Evolutionary conservation across 352 stramenopile species (phyloP).

Genomic region (Phytophthora pinifolia): DNA sequence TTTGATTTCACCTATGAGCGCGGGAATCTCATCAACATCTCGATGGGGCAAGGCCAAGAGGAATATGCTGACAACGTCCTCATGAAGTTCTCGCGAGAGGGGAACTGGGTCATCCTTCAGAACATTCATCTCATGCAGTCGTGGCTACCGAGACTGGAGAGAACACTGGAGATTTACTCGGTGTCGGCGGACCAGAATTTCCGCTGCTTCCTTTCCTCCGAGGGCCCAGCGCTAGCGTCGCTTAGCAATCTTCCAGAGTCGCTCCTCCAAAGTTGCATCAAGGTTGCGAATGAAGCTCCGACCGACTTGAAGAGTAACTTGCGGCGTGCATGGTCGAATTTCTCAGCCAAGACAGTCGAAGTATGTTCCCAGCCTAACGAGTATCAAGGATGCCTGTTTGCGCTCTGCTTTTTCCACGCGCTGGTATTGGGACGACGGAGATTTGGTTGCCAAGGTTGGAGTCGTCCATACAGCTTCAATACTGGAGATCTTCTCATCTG

Average conservation of each 20-base stretch:
- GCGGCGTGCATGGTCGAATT: slow-evolving; percentile 72
- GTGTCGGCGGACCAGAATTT: slow-evolving; percentile 91
- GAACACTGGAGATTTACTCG: slow-evolving; percentile 72
- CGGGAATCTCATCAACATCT: slow-evolving; percentile 80
- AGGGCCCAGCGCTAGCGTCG: slow-evolving; percentile 78
- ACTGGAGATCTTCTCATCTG: slow-evolving; percentile 95
- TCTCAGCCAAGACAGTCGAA: slow-evolving; percentile 80
- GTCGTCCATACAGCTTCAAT: slow-evolving; percentile 93
- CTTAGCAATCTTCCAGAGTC: slow-evolving; percentile 91
- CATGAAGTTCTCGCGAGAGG: slow-evolving; percentile 65
- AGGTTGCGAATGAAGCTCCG: slow-evolving; percentile 82
- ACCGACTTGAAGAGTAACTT: slow-evolving; percentile 85
- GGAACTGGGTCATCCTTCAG: slow-evolving; percentile 90
- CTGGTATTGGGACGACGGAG: slow-evolving; percentile 88
- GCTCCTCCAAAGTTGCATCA: slow-evolving; percentile 86
- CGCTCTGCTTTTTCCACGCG: slow-evolving; percentile 94
- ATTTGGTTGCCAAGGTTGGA: slow-evolving; percentile 94
- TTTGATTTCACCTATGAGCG: slow-evolving; percentile 82
- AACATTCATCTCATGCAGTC: slow-evolving; percentile 93
- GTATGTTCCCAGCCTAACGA: slow-evolving; percentile 69
- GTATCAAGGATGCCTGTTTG: slow-evolving; percentile 93
- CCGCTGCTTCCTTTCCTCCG: slow-evolving; percentile 93
- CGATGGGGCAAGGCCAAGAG: slow-evolving; percentile 91
- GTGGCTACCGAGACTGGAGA: slow-evolving; percentile 87
- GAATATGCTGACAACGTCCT: slow-evolving; percentile 68